Evolutionary conservation across 805 yeast genomes (phyloP).

Genomic region (Candida xiaguanensis): DNA sequence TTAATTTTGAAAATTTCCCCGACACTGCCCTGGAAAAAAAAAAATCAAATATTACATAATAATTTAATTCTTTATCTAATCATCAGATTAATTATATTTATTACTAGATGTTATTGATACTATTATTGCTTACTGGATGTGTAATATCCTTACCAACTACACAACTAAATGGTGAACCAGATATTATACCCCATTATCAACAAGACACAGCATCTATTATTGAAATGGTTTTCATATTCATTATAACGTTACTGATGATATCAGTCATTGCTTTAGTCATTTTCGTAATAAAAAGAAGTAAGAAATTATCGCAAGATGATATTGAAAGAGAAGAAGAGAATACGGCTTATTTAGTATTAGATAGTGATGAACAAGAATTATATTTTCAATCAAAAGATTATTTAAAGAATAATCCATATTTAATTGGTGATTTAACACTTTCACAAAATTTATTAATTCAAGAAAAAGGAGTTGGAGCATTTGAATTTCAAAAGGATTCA

Average conservation of each 20-base stretch:
- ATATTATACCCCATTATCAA: not conserved
- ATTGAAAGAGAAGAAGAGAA: conserved; percentile 56
- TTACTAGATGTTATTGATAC: no score
- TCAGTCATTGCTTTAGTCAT: conserved; percentile 8
- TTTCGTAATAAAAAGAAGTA: conserved; percentile 11
- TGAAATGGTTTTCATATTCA: conserved; percentile 8
- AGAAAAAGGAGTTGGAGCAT: conserved; percentile 85
- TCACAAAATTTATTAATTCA: conserved; percentile 68
- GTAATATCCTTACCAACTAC: not conserved
- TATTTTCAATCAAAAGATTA: conserved; percentile 63
- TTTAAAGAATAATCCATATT: conserved; percentile 29
- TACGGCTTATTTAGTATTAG: conserved; percentile 53
- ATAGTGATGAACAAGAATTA: conserved; percentile 66
- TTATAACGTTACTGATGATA: conserved; percentile 9
- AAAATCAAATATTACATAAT: no score
- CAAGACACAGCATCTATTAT: not conserved
- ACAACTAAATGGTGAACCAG: not conserved
- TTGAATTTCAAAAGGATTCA: conserved; percentile 71
- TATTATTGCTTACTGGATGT: not conserved
- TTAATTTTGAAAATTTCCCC: no score
- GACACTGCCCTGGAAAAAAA: no score
- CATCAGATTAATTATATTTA: no score
- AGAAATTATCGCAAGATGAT: conserved; percentile 45
- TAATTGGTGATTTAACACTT: conserved; percentile 43
- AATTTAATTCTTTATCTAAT: no score